A percentile compares a stretch with the other conserved stretches of the same genome.
Conservation (phyloP, 371 early-diverging fungal genomes). For the Actinomucor elegans region DNA sequence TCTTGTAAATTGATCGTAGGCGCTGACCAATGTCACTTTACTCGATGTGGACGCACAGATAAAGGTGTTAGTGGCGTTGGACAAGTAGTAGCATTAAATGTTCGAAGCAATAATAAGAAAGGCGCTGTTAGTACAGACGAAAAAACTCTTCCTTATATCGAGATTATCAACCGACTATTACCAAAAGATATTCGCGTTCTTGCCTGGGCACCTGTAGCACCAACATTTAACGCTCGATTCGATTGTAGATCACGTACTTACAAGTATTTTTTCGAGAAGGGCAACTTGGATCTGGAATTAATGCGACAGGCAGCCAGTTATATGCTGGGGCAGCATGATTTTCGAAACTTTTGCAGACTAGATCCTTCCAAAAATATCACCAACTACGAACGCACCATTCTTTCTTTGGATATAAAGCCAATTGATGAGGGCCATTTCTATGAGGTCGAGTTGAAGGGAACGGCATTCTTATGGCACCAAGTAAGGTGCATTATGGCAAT, state of each 20-base stretch:
- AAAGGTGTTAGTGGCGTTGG: constrained; percentile 93
- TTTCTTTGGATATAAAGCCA: constrained; percentile 62
- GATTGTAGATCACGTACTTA: constrained; percentile 86
- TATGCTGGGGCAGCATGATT: constrained; percentile 87
- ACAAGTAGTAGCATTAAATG: constrained; percentile 85
- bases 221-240: constrained; percentile 87
- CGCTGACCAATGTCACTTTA: constrained; percentile 60
- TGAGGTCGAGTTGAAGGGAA: constrained; percentile 71
- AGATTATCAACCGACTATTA: constrained; percentile 80
- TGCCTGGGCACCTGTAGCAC: constrained; percentile 86
- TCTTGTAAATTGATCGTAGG: constrained; percentile 69
- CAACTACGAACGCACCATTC: constrained; percentile 73
- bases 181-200: constrained; percentile 91
- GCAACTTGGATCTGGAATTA: constrained; percentile 53
- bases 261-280: constrained; percentile 87
- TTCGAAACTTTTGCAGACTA: constrained; percentile 92
- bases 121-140: background rate
- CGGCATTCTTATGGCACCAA: constrained; percentile 97
- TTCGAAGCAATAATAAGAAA: constrained; percentile 58
- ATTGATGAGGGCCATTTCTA: constrained; percentile 60
- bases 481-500: constrained; percentile 95
- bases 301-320: constrained; percentile 79
- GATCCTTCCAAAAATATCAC: constrained; percentile 82
- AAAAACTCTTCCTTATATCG: constrained; percentile 67
- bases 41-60: constrained; percentile 94